Conservation (phyloP, 2,329 filamentous ascomycete species). For the Paecilomyces niveus region DNA sequence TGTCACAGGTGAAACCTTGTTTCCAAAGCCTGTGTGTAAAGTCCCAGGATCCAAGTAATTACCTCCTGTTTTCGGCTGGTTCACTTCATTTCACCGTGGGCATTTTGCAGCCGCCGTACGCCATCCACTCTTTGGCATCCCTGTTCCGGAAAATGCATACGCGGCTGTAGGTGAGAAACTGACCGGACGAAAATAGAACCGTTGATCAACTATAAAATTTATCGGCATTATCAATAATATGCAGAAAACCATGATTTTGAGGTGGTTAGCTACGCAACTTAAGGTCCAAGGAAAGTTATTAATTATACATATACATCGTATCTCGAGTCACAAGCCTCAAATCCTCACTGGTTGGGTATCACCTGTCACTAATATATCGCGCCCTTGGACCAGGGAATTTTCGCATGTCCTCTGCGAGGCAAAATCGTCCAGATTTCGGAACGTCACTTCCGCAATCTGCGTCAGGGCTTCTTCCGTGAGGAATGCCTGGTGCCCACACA, state of each 20-base stretch:
- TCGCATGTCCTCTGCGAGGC: conserved; percentile 15
- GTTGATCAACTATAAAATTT: no score
- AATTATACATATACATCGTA: no score
- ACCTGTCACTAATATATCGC: conserved; percentile 17
- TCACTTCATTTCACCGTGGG: no score
- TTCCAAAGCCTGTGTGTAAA: no score
- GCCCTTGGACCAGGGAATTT: conserved; percentile 23
- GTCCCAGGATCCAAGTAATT: not conserved
- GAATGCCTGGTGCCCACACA: conserved; percentile 64
- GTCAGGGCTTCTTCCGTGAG: conserved; percentile 59
- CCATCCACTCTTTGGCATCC: no score
- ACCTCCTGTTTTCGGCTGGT: not conserved
- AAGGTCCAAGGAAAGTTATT: no score
- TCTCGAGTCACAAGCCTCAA: not conserved
- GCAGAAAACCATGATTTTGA: no score
- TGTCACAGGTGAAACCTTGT: not conserved
- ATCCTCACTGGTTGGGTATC: conserved; percentile 20
- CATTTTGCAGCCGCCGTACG: not conserved
- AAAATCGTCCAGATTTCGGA: conserved; percentile 46
- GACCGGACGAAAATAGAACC: no score
- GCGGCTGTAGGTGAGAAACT: not conserved
- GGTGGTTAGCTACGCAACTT: no score
- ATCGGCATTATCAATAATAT: no score
- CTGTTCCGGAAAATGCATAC: no score
- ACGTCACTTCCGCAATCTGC: conserved; percentile 56